phyloP scores from a whole-genome alignment of 2,329 filamentous ascomycete genomes.

The Onygena corvina region DNA sequence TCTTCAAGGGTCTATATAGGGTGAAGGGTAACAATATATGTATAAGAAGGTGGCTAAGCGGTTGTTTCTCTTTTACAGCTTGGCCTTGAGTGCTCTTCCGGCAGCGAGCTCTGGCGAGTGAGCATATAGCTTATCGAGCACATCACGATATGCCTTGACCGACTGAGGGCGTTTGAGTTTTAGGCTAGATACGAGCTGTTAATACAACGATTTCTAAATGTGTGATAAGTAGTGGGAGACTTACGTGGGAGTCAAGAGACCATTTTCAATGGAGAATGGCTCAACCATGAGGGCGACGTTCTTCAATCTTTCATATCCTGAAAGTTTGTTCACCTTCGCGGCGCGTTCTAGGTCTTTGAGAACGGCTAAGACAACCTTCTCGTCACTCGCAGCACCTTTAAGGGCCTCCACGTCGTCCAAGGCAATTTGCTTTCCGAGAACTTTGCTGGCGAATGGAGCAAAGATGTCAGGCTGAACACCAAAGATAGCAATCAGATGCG shows the following conservation, averaged over 20 bases:
- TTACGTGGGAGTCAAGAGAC: slow-evolving; percentile 49
- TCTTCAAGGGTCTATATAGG: background rate
- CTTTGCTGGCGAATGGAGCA: slow-evolving; percentile 63
- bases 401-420: slow-evolving; percentile 56
- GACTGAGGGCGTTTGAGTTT: slow-evolving; percentile 61
- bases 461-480: slow-evolving; percentile 78
- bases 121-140: slow-evolving; percentile 51
- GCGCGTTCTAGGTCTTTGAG: slow-evolving; percentile 67
- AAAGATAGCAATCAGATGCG: slow-evolving; percentile 72
- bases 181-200: slow-evolving; percentile 37
- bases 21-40: background rate
- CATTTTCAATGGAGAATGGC: slow-evolving; percentile 87
- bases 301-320: slow-evolving; percentile 74
- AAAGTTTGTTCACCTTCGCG: slow-evolving; percentile 74
- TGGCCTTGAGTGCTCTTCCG: slow-evolving; percentile 27
- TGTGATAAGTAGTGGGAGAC: slow-evolving; percentile 16
- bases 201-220: slow-evolving; percentile 5
- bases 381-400: slow-evolving; percentile 53
- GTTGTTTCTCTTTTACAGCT: slow-evolving; percentile 23
- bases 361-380: slow-evolving; percentile 61
- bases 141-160: slow-evolving; percentile 47
- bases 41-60: background rate
- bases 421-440: slow-evolving; percentile 56
- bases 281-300: slow-evolving; percentile 66
- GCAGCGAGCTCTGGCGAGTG: slow-evolving; percentile 35